Base-by-base conservation (phyloP, 176 grass and related monocot genomes). In the Metroxylon sagu region DNA sequence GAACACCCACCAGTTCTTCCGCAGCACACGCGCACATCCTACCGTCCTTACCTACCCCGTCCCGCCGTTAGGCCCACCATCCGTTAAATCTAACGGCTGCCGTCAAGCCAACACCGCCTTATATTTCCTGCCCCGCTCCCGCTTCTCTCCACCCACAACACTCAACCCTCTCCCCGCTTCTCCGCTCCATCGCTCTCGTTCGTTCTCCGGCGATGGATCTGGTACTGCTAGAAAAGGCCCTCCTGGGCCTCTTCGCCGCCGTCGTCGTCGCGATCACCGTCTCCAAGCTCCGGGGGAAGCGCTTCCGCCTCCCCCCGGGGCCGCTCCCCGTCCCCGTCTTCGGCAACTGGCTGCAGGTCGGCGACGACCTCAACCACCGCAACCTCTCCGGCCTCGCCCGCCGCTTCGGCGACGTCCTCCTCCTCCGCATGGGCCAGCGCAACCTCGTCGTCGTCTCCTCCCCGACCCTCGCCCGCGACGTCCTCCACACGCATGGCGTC, bases 321-420 rank as follows among this genome's bases (percentile, higher is more conserved):
- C 85, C 90, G 18, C 3, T 89, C 19, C 76, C 85, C 1, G 76
- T 89, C 16, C 85, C 90, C 19, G 67, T 95, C 62, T 89, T 95
- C 59, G 85, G 85, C 49, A 95, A 95, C 67, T 95, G 85, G 90
- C 79, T 95, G 16, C 90, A 95, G 70, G 82, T 95, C 5, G 90
- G 85, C 4, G 90, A 95, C 29, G 90, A 95, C 70, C 82, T 95
- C 1, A 89, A 89, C 82, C 90, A 95, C 82, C 70, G 90, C 53
- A 95, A 89, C 77, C 79, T 95, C 7, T 54, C 85, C 4, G 76
- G 70, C 4, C 69, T 95, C 6, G 82, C 85, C 10, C 62, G 77
- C 29, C 76, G 56, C 55, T 84, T 86, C 71, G 90, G 85, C 54
- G 76, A 95, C 19, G 66, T 82, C 60, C 73, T 95, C 60, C 90